Base-by-base conservation (phyloP, 768 basidiomycete genomes). In the Cystofilobasidium macerans region DNA sequence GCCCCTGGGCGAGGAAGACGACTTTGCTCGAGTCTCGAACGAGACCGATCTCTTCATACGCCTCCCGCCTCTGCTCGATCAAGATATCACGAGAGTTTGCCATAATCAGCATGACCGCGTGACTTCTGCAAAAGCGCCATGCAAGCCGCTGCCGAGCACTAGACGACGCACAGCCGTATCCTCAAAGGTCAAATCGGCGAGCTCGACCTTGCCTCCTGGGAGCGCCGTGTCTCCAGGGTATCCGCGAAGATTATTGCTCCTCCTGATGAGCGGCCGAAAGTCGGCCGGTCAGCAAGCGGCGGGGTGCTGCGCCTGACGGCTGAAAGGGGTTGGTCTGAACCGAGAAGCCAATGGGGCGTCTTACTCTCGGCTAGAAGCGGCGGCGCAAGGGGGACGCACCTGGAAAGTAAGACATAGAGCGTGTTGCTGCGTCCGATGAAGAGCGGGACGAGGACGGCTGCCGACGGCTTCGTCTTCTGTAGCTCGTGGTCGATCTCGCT, bases 191-290 rank as follows among this genome's bases (percentile, higher is more conserved):
- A 22, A 3, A 22, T 60, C 58, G 40, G n/a, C 20, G 26, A 6
- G 38, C 22, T 60, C 58, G 16, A 60, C 40, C 40, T 60, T 60
- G 9, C 58, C 58, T 1, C 58, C 58, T 3, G 58, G 58, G 9
- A 60, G 40, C 3, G 58, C 35, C 3, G 40, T 40, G 30, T 60
- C 58, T 2, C 58, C 58, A 5, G 58, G 40, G 22, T 60, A 60
- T 1, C 24, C 26, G 2, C 58, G 36, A 2, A 60, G 40, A 9
- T 13, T 22, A 7, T 28, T n/a, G 20, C 36, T 40, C 14, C 58
- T 2, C 40, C 58, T 40, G 28, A 5, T 20, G 12, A 16, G 5
- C 7, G n/a, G 48, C 9, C 9, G 48, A 16, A 18, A 30, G n/a
- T 51, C n/a, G 20, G 48, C 12, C n/a, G 48, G 24, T 6, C 24